Percentiles rank a stretch among this genome's conserved stretches.
Conservation (phyloP, 495 filamentous ascomycete species). For the Penicillium alfredii region DNA sequence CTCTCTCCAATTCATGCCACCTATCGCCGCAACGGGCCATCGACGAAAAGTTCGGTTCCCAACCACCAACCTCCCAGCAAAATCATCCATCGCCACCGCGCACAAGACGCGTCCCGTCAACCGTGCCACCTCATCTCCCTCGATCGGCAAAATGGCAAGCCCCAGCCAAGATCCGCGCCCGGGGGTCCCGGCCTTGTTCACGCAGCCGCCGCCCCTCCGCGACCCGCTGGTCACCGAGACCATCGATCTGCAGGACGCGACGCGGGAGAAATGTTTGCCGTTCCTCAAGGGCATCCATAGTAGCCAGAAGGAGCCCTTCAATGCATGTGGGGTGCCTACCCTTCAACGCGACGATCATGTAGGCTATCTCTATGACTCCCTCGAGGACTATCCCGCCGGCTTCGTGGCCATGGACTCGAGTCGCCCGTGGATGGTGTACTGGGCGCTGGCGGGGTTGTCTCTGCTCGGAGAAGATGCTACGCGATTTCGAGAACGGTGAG, state of each 20-base stretch:
- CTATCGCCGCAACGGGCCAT: constrained; percentile 25
- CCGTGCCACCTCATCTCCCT: constrained; percentile 1
- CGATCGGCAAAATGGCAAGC: constrained; percentile 7
- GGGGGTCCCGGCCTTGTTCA: constrained; percentile 61
- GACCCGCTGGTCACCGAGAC: constrained; percentile 66
- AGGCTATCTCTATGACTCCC: constrained; percentile 61
- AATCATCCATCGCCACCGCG: constrained; percentile 7
- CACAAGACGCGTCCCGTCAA: constrained; percentile 6
- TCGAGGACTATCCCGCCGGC: constrained; percentile 57
- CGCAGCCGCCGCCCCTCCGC: constrained; percentile 52
- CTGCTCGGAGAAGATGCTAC: constrained; percentile 72
- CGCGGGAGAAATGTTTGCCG: constrained; percentile 61
- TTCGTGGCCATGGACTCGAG: constrained; percentile 73
- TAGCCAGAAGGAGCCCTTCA: constrained; percentile 46
- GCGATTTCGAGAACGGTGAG: constrained; percentile 58
- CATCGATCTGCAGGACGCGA: constrained; percentile 60
- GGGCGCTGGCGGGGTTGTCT: constrained; percentile 68
- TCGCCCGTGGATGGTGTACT: constrained; percentile 90
- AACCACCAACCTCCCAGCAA: constrained; percentile 9
- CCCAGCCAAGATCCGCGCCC: constrained; percentile 25
- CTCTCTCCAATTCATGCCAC: constrained; percentile 30
- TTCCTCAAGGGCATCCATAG: constrained; percentile 48
- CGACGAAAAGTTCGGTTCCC: constrained; percentile 40
- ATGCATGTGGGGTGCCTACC: constrained; percentile 63
- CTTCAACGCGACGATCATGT: constrained; percentile 67